phyloP scores from a whole-genome alignment of 257 asterid genomes.

The Jacaranda mimosifolia region DNA sequence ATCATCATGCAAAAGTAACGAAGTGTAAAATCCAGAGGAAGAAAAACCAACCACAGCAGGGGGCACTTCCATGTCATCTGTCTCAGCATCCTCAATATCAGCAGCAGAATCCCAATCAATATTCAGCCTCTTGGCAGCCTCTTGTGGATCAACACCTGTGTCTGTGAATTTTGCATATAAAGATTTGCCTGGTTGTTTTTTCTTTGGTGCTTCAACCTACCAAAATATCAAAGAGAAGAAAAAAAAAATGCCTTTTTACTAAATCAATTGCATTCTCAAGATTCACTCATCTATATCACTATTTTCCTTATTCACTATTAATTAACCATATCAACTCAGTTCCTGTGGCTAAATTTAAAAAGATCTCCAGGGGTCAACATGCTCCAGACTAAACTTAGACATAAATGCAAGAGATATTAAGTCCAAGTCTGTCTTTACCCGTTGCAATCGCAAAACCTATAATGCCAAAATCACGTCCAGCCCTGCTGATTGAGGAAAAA shows the following conservation, averaged over 20 bases:
- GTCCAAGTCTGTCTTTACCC: slow-evolving; percentile 3
- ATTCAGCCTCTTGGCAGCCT: slow-evolving; percentile 89
- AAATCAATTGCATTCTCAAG: slow-evolving; percentile 3
- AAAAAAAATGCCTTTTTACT: not conserved
- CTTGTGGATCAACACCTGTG: slow-evolving; percentile 82
- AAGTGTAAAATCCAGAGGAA: slow-evolving; percentile 26
- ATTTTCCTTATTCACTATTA: not conserved
- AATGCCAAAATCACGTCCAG: slow-evolving; percentile 15
- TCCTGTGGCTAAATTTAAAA: slow-evolving; percentile 15
- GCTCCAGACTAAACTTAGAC: not conserved
- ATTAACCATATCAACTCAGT: slow-evolving; percentile 6
- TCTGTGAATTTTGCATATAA: slow-evolving; percentile 84
- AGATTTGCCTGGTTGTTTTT: slow-evolving; percentile 67
- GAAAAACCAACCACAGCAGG: slow-evolving; percentile 72
- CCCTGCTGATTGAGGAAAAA: not conserved
- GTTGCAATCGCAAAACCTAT: not conserved
- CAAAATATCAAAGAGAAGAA: slow-evolving; percentile 29
- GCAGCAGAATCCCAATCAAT: slow-evolving; percentile 98
- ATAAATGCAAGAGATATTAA: not conserved
- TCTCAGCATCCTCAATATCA: slow-evolving; percentile 71
- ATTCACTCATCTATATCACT: slow-evolving; percentile 3
- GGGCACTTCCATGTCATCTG: slow-evolving; percentile 79
- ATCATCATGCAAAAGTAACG: slow-evolving; percentile 7
- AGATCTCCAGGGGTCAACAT: not conserved
- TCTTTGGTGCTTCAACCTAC: slow-evolving; percentile 68